Evolutionary conservation across 495 filamentous ascomycete genomes (phyloP).

Genomic region (Halenospora varia): DNA sequence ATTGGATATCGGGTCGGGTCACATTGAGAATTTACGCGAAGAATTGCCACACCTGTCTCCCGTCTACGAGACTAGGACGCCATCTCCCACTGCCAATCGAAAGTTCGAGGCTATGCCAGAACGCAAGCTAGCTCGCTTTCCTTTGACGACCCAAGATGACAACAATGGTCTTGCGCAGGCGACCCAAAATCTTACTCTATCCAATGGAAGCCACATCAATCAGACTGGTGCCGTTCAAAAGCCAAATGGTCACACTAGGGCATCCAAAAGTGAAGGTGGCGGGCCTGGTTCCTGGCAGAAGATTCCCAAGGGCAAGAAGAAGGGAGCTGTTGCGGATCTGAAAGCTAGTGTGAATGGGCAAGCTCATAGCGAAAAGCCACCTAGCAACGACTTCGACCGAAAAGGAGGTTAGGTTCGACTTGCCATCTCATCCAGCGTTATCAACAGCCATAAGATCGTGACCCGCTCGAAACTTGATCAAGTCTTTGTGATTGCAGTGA

Average conservation of each 20-base stretch:
- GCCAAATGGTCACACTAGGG: constrained; percentile 40
- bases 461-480: not conserved
- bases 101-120: constrained; percentile 17
- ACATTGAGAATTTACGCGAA: constrained; percentile 21
- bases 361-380: constrained; percentile 41
- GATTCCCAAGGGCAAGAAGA: constrained; percentile 41
- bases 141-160: not conserved
- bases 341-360: constrained; percentile 32
- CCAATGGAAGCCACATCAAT: constrained; percentile 19
- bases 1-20: constrained; percentile 21
- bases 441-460: not conserved
- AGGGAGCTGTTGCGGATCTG: constrained; percentile 30
- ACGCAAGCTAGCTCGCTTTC: constrained; percentile 6
- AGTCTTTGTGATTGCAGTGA: not conserved
- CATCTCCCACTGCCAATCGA: constrained; percentile 37
- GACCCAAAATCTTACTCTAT: not conserved
- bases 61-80: constrained; percentile 49
- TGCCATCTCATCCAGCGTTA: not conserved
- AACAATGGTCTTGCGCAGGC: not conserved
- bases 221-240: constrained; percentile 21
- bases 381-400: constrained; percentile 46
- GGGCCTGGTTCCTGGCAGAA: constrained; percentile 42
- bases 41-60: constrained; percentile 44
- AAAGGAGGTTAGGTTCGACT: constrained; percentile 44
- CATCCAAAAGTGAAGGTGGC: constrained; percentile 46